Evolutionary conservation across 495 filamentous ascomycete species (phyloP).

Genomic region (Aspergillus affinis): DNA sequence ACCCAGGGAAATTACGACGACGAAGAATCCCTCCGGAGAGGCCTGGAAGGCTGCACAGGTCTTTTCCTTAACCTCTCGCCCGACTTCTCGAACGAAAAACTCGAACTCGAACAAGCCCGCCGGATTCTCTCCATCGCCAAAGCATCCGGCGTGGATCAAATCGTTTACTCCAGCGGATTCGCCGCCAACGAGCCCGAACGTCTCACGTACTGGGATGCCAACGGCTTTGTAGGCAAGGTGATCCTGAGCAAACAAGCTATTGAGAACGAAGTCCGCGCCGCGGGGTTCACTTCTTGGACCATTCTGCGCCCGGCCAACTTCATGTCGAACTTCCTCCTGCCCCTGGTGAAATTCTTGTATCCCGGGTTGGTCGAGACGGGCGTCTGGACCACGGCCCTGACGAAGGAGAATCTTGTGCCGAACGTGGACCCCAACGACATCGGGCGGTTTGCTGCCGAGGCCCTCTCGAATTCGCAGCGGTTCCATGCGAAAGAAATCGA

Average conservation of each 20-base stretch:
- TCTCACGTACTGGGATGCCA: constrained; percentile 25
- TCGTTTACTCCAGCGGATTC: constrained; percentile 43
- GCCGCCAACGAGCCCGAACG: constrained; percentile 24
- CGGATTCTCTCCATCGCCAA: constrained; percentile 43
- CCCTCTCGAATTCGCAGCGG: constrained; percentile 36
- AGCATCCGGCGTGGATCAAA: constrained; percentile 35
- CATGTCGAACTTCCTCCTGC: constrained; percentile 49
- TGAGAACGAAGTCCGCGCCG: constrained; percentile 30
- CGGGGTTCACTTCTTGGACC: constrained; percentile 41
- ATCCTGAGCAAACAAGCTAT: constrained; percentile 37
- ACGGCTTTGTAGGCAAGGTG: constrained; percentile 22
- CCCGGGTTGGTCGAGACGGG: constrained; percentile 35
- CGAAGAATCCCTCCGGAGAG: constrained; percentile 30
- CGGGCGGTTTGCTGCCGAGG: constrained; percentile 44
- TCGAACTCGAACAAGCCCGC: constrained; percentile 38
- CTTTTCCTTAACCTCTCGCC: constrained; percentile 51
- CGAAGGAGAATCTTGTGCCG: constrained; percentile 30
- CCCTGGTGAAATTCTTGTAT: constrained; percentile 34
- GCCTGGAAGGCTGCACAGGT: constrained; percentile 39
- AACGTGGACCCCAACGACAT: constrained; percentile 50
- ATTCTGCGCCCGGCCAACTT: constrained; percentile 48
- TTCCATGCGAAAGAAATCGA: constrained; percentile 40
- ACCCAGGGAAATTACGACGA: constrained; percentile 43
- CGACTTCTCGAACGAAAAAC: constrained; percentile 15
- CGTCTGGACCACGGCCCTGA: constrained; percentile 32